These are phyloP conservation scores for Peronospora farinosa DNA, from an alignment of 352 stramenopile species.

Conservation along the genomic window DNA sequence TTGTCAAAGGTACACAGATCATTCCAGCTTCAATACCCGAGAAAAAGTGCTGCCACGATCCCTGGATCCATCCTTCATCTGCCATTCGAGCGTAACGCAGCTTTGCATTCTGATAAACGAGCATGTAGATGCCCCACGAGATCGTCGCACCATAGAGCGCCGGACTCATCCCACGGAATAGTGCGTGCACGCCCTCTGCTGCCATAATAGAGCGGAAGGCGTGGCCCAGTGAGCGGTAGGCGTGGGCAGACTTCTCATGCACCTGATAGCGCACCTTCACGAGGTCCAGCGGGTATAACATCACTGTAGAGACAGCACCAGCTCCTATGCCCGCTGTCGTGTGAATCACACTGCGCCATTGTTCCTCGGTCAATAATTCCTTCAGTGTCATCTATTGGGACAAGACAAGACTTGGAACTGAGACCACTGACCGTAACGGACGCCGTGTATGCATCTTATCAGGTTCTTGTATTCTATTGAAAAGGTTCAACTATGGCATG, in stretches of 20 bases:
- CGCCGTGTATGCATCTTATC: conserved; percentile 3
- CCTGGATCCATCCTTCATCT: conserved; percentile 61
- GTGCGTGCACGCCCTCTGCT: conserved; percentile 81
- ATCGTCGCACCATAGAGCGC: conserved; percentile 93
- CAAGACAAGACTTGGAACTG: conserved; percentile 6
- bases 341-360: conserved; percentile 66
- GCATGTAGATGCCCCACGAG: conserved; percentile 98
- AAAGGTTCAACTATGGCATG: conserved; percentile 23
- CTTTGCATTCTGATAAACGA: conserved; percentile 96
- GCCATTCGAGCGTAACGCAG: conserved; percentile 64
- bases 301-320: conserved; percentile 68
- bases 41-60: conserved; percentile 80
- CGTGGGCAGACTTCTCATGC: conserved; percentile 74
- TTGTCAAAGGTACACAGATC: conserved; percentile 94
- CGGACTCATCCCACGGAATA: conserved; percentile 93
- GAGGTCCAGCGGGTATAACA: conserved; percentile 95
- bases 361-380: conserved; percentile 48
- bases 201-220: conserved; percentile 68
- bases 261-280: conserved; percentile 97
- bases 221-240: conserved; percentile 65
- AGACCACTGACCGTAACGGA: conserved; percentile 11
- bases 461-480: conserved; percentile 10
- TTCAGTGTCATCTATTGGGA: conserved; percentile 27
- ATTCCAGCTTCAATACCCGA: conserved; percentile 69
- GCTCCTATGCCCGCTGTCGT: conserved; percentile 63